These are phyloP conservation scores for Penicillium sp. DNA, from an alignment of 2,329 filamentous ascomycete species.

Conservation along the genomic window DNA sequence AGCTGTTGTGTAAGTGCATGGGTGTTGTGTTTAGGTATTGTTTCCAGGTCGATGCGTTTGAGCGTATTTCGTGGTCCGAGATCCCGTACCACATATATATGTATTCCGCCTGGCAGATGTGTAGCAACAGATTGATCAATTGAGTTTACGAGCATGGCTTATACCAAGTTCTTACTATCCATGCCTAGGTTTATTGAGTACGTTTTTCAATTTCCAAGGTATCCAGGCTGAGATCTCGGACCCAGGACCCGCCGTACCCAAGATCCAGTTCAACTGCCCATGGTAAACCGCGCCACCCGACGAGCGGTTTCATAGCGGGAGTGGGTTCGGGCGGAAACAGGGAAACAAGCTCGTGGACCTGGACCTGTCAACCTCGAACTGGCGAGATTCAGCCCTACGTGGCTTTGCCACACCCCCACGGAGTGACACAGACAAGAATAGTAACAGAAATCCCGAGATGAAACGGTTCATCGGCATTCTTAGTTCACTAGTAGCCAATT, in stretches of 20 bases:
- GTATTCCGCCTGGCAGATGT: not conserved
- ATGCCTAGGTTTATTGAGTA: not conserved
- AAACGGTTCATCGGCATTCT: not conserved
- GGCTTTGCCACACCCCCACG: slow-evolving; percentile 1
- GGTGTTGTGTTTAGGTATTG: not conserved
- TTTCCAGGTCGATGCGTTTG: not conserved
- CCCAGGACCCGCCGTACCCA: not conserved
- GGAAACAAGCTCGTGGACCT: slow-evolving; percentile 10
- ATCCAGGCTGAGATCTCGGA: not conserved
- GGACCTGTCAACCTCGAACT: too few relatives aligned
- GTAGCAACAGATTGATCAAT: not conserved
- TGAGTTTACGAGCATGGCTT: not conserved
- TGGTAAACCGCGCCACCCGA: slow-evolving; percentile 1
- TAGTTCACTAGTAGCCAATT: not conserved
- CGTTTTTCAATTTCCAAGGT: not conserved
- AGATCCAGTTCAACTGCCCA: not conserved
- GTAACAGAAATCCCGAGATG: not conserved
- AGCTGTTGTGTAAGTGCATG: too few relatives aligned
- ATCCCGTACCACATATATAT: not conserved
- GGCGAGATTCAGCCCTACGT: slow-evolving; percentile 5
- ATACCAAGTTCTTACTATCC: not conserved
- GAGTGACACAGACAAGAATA: slow-evolving; percentile 1
- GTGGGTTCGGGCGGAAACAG: slow-evolving; percentile 1
- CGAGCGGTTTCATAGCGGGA: not conserved
- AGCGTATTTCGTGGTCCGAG: not conserved